A percentile compares a stretch with the other conserved stretches of the same genome.
These are phyloP conservation scores for Hymenochaete sp. DNA, from an alignment of 1,284 basidiomycete species.

Conservation along the genomic window DNA sequence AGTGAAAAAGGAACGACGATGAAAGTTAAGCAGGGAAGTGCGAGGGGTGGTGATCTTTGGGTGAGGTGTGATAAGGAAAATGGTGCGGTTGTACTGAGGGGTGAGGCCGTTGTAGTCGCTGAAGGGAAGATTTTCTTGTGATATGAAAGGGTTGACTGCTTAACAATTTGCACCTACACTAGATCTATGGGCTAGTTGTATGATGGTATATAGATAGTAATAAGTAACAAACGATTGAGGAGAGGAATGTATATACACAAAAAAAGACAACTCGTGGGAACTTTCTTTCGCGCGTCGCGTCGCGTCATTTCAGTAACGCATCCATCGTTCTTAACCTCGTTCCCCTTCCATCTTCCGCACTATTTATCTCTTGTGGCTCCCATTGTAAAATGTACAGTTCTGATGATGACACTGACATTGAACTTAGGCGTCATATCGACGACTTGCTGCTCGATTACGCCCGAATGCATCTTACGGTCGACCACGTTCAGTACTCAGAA, in stretches of 20 bases:
- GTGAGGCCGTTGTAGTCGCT: conserved; percentile 29
- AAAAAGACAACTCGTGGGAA: no score
- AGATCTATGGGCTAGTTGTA: no score
- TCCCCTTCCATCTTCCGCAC: no score
- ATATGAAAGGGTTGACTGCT: no score
- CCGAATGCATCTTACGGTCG: conserved; percentile 42
- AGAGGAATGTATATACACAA: no score
- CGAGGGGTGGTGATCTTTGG: conserved; percentile 39
- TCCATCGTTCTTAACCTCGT: no score
- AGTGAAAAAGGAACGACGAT: conserved; percentile 25
- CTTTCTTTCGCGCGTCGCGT: no score
- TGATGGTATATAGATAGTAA: no score
- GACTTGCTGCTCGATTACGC: conserved; percentile 46
- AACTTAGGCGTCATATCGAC: conserved; percentile 41
- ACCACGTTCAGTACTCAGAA: conserved; percentile 49
- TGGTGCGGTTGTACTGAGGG: conserved; percentile 30
- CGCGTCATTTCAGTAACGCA: no score
- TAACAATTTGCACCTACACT: no score
- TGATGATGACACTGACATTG: conserved; percentile 20
- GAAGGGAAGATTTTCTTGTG: conserved; percentile 26
- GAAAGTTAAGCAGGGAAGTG: conserved; percentile 42
- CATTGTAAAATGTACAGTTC: neutral
- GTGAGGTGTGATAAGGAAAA: conserved; percentile 31
- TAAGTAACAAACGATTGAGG: no score
- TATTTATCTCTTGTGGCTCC: no score